phyloP scores from a whole-genome alignment of 1,284 basidiomycete species.

The Fomes fomentarius region DNA sequence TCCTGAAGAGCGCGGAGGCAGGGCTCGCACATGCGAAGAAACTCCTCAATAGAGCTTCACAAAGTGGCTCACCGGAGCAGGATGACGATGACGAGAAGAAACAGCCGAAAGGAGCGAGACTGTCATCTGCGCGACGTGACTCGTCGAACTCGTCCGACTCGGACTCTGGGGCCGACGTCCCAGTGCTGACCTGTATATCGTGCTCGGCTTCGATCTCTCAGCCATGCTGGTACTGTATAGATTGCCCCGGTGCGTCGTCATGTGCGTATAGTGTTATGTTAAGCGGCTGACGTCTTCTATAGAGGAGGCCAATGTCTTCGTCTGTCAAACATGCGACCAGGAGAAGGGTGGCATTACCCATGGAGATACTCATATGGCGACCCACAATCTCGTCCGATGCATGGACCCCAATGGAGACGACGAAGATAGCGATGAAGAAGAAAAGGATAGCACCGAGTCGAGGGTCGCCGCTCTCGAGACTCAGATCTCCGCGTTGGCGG shows the following conservation, averaged over 20 bases:
- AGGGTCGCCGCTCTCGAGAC: constrained; percentile 26
- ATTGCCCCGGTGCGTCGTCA: constrained; percentile 23
- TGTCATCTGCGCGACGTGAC: neutral
- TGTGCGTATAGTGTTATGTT: too few species aligned
- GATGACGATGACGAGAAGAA: neutral
- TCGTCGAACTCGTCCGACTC: neutral
- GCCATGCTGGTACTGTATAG: constrained; percentile 34
- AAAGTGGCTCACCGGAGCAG: neutral
- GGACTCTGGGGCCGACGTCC: neutral
- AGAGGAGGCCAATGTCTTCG: constrained; percentile 15
- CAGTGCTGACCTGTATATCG: constrained; percentile 13
- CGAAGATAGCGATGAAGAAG: neutral
- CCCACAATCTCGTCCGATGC: constrained; percentile 29
- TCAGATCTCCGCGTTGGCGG: constrained; percentile 15
- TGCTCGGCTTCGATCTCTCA: constrained; percentile 15
- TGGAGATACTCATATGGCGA: constrained; percentile 3
- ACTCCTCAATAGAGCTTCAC: constrained; percentile 5
- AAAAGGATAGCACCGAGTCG: constrained; percentile 11
- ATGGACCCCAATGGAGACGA: constrained; percentile 9
- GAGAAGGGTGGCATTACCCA: constrained; percentile 10
- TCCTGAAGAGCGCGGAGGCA: constrained; percentile 16
- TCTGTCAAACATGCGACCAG: constrained; percentile 24
- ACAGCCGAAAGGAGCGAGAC: too few species aligned
- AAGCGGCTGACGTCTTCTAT: neutral
- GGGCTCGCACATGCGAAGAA: constrained; percentile 25